Percentiles rank a stretch among this genome's conserved stretches.
phyloP scores from a whole-genome alignment of 495 filamentous ascomycete genomes.

The Rhizodiscina lignyota region DNA sequence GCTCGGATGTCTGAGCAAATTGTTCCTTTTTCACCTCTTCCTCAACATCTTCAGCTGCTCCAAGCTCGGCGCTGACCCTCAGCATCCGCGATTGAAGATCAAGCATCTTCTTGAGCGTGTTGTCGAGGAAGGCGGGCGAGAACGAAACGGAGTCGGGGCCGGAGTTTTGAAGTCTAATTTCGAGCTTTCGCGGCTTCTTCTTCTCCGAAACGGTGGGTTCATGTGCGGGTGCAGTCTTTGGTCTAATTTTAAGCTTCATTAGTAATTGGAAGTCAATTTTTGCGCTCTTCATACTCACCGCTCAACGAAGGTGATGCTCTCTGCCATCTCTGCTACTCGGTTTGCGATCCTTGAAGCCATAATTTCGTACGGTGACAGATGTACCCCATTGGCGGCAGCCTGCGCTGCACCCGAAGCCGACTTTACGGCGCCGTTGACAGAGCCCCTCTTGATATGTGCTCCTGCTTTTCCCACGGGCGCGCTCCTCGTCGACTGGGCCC shows the following conservation, averaged over 20 bases:
- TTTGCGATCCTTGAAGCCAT: conserved; percentile 23
- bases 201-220: conserved; percentile 3
- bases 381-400: too few relatives aligned
- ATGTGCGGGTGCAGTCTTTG: conserved; percentile 5
- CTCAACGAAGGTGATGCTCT: conserved; percentile 27
- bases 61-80: conserved; percentile 18
- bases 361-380: conserved; percentile 22
- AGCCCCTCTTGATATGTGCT: too few relatives aligned
- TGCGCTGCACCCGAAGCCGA: too few relatives aligned
- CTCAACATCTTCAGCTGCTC: conserved; percentile 16
- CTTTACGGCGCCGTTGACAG: too few relatives aligned
- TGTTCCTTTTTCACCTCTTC: conserved; percentile 23
- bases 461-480: too few relatives aligned
- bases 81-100: conserved; percentile 24
- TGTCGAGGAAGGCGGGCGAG: conserved; percentile 26
- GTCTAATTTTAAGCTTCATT: conserved; percentile 3
- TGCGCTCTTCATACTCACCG: conserved; percentile 4
- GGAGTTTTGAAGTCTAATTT: conserved; percentile 17
- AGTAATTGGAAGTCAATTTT: neutral
- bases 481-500: too few relatives aligned
- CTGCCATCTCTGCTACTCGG: conserved; percentile 25
- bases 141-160: conserved; percentile 18
- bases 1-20: conserved; percentile 21
- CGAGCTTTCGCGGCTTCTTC: conserved; percentile 22
- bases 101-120: conserved; percentile 24